Conservation (phyloP, 768 basidiomycete species). For the Russula dissimulans region DNA sequence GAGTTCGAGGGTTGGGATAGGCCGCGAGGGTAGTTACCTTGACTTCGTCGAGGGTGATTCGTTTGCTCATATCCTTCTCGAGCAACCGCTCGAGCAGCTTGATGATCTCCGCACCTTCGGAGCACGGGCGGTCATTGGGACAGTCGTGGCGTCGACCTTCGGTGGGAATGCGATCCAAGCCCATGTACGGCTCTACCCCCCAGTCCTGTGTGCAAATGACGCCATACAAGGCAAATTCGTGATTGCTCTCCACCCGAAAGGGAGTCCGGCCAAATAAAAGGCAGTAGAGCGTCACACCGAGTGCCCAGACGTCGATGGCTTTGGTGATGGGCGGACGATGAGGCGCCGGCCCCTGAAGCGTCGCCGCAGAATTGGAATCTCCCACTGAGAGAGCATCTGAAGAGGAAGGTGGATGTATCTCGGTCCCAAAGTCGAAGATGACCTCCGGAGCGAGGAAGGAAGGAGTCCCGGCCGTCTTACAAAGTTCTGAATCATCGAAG, state of each 20-base stretch:
- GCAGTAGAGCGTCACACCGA: constrained; percentile 93
- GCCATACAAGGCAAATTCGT: constrained; percentile 71
- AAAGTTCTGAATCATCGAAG: constrained; percentile 77
- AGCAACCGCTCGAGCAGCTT: constrained; percentile 67
- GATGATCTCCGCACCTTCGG: constrained; percentile 56
- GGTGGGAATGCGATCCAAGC: constrained; percentile 54
- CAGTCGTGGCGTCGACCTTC: constrained; percentile 46
- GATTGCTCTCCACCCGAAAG: constrained; percentile 46
- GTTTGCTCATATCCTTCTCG: constrained; percentile 64
- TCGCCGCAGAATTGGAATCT: constrained; percentile 27
- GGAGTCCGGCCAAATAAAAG: constrained; percentile 84
- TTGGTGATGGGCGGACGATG: constrained; percentile 63
- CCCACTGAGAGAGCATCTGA: constrained; percentile 28
- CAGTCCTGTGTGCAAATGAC: constrained; percentile 75
- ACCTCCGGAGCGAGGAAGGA: constrained; percentile 96
- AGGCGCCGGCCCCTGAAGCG: constrained; percentile 23
- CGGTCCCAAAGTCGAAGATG: constrained; percentile 48
- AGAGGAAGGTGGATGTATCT: constrained; percentile 18
- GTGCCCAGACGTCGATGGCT: constrained; percentile 95
- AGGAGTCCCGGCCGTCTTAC: constrained; percentile 89
- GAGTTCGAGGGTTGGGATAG: neutral
- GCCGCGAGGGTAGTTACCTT: constrained; percentile 46
- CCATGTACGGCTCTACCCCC: constrained; percentile 58
- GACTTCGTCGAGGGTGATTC: constrained; percentile 72
- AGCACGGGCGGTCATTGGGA: constrained; percentile 23